Percentiles rank a stretch among this genome's conserved stretches.
phyloP scores from a whole-genome alignment of 441 rosid species.

The Eruca vesicaria region DNA sequence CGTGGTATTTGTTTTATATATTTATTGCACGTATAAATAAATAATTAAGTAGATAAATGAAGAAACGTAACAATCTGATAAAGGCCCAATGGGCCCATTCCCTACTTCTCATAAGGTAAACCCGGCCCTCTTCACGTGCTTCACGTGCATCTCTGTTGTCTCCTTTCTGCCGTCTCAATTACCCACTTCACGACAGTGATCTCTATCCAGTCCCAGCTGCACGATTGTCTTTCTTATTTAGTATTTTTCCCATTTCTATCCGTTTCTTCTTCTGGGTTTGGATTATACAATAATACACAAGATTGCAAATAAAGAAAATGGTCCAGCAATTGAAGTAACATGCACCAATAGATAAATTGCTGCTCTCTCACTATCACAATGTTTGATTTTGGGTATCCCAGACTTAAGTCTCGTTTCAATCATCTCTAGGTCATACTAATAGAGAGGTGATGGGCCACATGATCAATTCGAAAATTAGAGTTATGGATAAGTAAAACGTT shows the following conservation, averaged over 20 bases:
- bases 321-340: conserved; percentile 26
- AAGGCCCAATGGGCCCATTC: conserved; percentile 35
- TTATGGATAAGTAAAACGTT: too few relatives aligned
- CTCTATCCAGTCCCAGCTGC: conserved; percentile 18
- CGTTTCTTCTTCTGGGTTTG: neutral
- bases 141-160: conserved; percentile 30
- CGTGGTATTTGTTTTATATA: too few relatives aligned
- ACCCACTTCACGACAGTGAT: conserved; percentile 22
- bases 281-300: neutral
- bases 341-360: conserved; percentile 15
- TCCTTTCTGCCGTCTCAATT: conserved; percentile 24
- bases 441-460: too few relatives aligned
- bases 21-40: too few relatives aligned
- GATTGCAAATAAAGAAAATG: conserved; percentile 7
- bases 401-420: conserved; percentile 24
- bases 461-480: too few relatives aligned
- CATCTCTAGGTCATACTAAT: too few relatives aligned
- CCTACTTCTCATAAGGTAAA: neutral
- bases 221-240: conserved; percentile 13
- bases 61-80: neutral
- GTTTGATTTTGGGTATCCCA: conserved; percentile 17
- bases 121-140: conserved; percentile 32
- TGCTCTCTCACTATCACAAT: conserved; percentile 16
- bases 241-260: neutral
- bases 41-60: neutral